phyloP scores from a whole-genome alignment of 768 basidiomycete genomes.

The Naganishia vaughanmartiniae region DNA sequence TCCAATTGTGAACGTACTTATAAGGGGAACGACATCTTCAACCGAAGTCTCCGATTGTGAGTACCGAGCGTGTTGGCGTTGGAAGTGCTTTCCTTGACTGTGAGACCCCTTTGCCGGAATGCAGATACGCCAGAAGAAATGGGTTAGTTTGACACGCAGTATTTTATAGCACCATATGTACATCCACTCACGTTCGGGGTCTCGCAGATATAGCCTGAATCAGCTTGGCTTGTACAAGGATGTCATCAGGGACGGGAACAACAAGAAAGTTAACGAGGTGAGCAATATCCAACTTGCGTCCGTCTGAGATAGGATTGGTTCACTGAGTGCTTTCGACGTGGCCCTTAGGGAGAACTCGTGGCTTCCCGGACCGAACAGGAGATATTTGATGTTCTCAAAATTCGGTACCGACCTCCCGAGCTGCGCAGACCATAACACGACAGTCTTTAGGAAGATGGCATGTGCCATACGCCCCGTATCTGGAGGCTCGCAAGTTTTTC shows the following conservation, averaged over 20 bases:
- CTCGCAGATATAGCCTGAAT: slow-evolving; percentile 82
- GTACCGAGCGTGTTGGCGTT: neutral
- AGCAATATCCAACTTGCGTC: slow-evolving; percentile 56
- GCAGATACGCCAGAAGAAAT: slow-evolving; percentile 15
- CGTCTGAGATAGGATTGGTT: neutral
- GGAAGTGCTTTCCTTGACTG: neutral
- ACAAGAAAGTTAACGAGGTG: slow-evolving; percentile 61
- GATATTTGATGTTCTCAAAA: slow-evolving; percentile 70
- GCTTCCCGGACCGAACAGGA: slow-evolving; percentile 83
- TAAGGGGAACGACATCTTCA: slow-evolving; percentile 78
- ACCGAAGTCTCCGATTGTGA: slow-evolving; percentile 41
- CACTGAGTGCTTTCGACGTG: slow-evolving; percentile 17
- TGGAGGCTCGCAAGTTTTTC: too few species aligned
- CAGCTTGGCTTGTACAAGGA: slow-evolving; percentile 75
- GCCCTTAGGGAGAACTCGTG: slow-evolving; percentile 60
- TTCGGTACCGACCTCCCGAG: slow-evolving; percentile 40
- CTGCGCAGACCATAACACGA: slow-evolving; percentile 26
- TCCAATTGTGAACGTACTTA: slow-evolving; percentile 36
- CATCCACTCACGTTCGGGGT: slow-evolving; percentile 56
- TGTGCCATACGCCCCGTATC: too few species aligned
- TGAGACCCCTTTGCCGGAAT: neutral
- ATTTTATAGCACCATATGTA: neutral
- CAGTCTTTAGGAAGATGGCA: too few species aligned
- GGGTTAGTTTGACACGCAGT: neutral
- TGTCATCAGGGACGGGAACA: slow-evolving; percentile 68